Conservation (phyloP, 202 grass and related monocot species). For the Panicum virgatum region DNA sequence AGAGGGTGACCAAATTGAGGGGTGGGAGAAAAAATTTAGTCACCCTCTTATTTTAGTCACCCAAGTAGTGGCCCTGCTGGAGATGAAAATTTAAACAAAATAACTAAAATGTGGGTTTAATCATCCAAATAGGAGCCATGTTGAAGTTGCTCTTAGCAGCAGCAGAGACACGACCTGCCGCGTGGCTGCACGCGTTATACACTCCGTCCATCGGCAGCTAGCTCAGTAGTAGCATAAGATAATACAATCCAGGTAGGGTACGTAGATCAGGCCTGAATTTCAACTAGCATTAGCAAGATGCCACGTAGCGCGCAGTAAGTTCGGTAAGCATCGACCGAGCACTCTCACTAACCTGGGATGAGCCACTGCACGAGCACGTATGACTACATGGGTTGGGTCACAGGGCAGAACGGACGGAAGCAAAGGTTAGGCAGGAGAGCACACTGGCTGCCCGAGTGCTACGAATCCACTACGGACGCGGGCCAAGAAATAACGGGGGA, state of each 20-base stretch:
- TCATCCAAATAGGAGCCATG: no score
- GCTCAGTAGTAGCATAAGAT: not conserved
- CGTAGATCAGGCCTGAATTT: not conserved
- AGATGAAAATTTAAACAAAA: no score
- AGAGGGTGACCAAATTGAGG: no score
- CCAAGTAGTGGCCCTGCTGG: no score
- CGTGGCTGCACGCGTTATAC: no score
- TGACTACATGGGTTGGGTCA: constrained; percentile 40
- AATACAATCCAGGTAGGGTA: no score
- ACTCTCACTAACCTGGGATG: not conserved
- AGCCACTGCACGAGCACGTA: not conserved
- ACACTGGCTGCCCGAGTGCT: not conserved
- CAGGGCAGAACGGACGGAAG: not conserved
- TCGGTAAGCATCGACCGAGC: constrained; percentile 5
- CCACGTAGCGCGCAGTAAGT: not conserved
- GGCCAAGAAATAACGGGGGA: not conserved
- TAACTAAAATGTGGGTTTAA: no score
- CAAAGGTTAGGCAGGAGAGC: constrained; percentile 29
- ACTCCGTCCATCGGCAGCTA: not conserved
- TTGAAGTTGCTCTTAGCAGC: no score
- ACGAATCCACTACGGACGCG: not conserved
- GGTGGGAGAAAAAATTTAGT: no score
- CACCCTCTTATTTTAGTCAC: no score
- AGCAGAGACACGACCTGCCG: not conserved
- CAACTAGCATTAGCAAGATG: not conserved